phyloP scores from a whole-genome alignment of 306 rosid genomes.

The Fagus sylvatica region DNA sequence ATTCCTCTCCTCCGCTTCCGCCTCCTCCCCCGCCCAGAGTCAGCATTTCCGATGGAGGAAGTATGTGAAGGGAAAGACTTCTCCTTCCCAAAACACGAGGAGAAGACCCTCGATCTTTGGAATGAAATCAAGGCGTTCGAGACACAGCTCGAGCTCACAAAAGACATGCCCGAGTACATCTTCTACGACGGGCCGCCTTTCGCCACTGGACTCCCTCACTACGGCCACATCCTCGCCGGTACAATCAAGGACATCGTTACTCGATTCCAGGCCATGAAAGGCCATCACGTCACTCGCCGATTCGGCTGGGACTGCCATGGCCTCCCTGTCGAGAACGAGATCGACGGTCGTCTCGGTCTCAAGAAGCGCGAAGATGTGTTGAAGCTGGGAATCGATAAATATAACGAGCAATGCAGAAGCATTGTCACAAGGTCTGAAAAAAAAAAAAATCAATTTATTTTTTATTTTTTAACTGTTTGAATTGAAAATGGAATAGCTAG shows the following conservation, averaged over 20 bases:
- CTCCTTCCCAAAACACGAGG: conserved; percentile 77
- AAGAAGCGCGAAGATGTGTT: conserved; percentile 75
- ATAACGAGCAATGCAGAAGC: conserved; percentile 88
- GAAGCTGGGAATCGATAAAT: conserved; percentile 72
- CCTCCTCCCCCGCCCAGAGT: background rate
- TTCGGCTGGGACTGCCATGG: conserved; percentile 99
- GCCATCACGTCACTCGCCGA: conserved; percentile 93
- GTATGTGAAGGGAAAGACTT: conserved; percentile 89
- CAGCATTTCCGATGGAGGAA: conserved; percentile 58
- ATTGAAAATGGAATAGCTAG: too few species aligned
- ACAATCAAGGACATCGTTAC: conserved; percentile 95
- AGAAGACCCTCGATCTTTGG: conserved; percentile 66
- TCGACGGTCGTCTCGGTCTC: conserved; percentile 69
- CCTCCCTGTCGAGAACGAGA: conserved; percentile 88
- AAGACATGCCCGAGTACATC: conserved; percentile 68
- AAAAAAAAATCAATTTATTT: background rate
- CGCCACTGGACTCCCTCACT: conserved; percentile 98
- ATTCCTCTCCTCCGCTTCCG: background rate
- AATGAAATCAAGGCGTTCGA: conserved; percentile 72
- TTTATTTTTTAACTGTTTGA: background rate
- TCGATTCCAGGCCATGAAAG: conserved; percentile 81
- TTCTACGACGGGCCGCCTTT: conserved; percentile 98
- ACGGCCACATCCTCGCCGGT: conserved; percentile 94
- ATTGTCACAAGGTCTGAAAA: conserved; percentile 42
- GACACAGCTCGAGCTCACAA: conserved; percentile 61